Conservation (phyloP, 768 basidiomycete species). For the Boletus sensibilis region DNA sequence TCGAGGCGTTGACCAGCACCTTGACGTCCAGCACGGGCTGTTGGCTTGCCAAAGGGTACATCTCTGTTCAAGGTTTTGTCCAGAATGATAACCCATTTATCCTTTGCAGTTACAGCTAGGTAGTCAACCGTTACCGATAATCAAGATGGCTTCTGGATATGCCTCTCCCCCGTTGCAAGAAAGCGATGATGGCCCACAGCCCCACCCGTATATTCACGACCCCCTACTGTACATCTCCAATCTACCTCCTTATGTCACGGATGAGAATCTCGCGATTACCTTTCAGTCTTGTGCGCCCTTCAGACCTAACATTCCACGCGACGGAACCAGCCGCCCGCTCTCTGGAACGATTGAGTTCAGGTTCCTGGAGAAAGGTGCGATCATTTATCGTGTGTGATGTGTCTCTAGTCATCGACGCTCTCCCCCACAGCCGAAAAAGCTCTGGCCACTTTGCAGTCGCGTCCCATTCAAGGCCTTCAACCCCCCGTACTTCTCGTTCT, state of each 20-base stretch:
- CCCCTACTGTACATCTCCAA: conserved; percentile 80
- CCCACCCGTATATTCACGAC: conserved; percentile 84
- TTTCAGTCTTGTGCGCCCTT: conserved; percentile 78
- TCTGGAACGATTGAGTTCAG: conserved; percentile 84
- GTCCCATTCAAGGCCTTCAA: conserved; percentile 59
- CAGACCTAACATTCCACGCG: conserved; percentile 72
- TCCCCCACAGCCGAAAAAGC: conserved; percentile 75
- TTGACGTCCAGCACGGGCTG: conserved; percentile 34
- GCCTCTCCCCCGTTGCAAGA: conserved; percentile 33
- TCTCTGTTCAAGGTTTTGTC: not conserved
- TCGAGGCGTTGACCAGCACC: conserved; percentile 26
- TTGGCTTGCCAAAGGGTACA: conserved; percentile 32
- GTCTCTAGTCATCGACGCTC: conserved; percentile 4
- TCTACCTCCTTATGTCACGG: conserved; percentile 68
- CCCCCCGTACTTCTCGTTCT: conserved; percentile 64
- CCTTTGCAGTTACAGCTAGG: conserved; percentile 7
- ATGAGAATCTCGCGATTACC: conserved; percentile 73
- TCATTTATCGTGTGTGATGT: conserved; percentile 9
- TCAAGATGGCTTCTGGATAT: conserved; percentile 39
- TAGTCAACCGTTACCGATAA: conserved; percentile 29
- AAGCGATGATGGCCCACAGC: conserved; percentile 35
- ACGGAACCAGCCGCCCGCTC: conserved; percentile 49
- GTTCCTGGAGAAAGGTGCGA: conserved; percentile 73
- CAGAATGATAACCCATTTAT: not conserved
- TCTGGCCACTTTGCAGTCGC: conserved; percentile 76